These are phyloP conservation scores for Trichosanthes cucumerina DNA, from an alignment of 306 rosid species.

Conservation along the genomic window DNA sequence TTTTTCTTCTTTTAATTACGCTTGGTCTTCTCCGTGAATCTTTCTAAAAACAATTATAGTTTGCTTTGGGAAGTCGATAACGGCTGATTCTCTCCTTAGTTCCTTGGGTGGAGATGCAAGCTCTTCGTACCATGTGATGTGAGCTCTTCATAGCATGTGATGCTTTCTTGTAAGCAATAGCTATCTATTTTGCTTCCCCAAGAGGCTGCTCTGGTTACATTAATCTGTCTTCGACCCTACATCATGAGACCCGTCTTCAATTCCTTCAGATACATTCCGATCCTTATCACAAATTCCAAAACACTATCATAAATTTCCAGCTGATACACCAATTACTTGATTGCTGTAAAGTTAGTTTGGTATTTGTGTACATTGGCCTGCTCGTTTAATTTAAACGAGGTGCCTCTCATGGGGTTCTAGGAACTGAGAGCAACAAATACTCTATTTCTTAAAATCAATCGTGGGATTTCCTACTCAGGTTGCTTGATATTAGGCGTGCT, in stretches of 20 bases:
- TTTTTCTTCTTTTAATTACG: neutral
- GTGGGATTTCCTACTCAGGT: neutral
- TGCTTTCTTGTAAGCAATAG: slow-evolving; percentile 61
- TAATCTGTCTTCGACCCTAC: slow-evolving; percentile 15
- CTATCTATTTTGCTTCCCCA: slow-evolving; percentile 28
- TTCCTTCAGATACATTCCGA: neutral
- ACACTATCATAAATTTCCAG: neutral
- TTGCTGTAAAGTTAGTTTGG: neutral
- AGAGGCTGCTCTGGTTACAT: slow-evolving; percentile 18
- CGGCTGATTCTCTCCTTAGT: slow-evolving; percentile 34
- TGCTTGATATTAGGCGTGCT: neutral
- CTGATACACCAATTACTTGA: neutral
- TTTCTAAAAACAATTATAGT: slow-evolving; percentile 20
- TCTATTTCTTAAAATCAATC: neutral
- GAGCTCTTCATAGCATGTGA: slow-evolving; percentile 34
- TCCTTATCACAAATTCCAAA: neutral
- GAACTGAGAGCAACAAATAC: neutral
- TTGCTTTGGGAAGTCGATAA: slow-evolving; percentile 44
- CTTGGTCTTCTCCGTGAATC: slow-evolving; percentile 20
- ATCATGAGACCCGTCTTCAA: neutral
- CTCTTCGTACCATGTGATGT: slow-evolving; percentile 47
- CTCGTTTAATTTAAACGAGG: neutral
- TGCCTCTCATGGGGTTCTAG: neutral
- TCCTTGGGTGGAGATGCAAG: slow-evolving; percentile 29
- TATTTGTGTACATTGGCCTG: neutral